Conservation (phyloP, 169 alveolate species). For the Plasmodium blacklocki region DNA sequence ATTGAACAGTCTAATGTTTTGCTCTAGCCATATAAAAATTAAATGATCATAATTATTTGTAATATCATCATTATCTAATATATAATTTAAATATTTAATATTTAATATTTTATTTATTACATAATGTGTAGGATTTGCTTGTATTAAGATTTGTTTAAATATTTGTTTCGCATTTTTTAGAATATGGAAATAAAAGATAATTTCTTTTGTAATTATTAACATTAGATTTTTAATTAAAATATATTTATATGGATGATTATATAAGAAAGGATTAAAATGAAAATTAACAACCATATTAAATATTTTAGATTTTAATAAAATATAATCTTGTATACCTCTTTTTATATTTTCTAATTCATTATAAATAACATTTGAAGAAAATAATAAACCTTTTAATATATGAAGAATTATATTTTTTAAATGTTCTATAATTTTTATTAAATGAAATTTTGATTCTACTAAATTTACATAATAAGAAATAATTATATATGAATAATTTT, state of each 20-base stretch:
- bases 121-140: constrained; percentile 43
- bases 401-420: constrained; percentile 43
- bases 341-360: constrained; percentile 19
- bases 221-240: constrained; percentile 53
- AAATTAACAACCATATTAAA: constrained; percentile 38
- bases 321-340: constrained; percentile 47
- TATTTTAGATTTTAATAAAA: constrained; percentile 39
- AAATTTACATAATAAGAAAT: constrained; percentile 56
- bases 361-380: background rate
- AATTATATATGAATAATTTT: constrained; percentile 39
- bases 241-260: constrained; percentile 60
- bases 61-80: constrained; percentile 25
- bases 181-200: constrained; percentile 45
- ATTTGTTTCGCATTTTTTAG: constrained; percentile 44
- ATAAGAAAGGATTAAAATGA: constrained; percentile 15
- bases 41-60: constrained; percentile 40
- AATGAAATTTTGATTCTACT: constrained; percentile 28
- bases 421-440: constrained; percentile 40
- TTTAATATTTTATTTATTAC: constrained; percentile 45
- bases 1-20: constrained; percentile 36
- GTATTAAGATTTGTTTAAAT: constrained; percentile 44
- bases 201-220: constrained; percentile 55
- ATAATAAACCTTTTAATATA: constrained; percentile 45
- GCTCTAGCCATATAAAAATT: constrained; percentile 67
- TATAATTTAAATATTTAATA: constrained; percentile 20